A percentile compares a stretch with the other conserved stretches of the same genome.
phyloP scores from a whole-genome alignment of 305 asterid genomes.

The Plantago coronopus region DNA sequence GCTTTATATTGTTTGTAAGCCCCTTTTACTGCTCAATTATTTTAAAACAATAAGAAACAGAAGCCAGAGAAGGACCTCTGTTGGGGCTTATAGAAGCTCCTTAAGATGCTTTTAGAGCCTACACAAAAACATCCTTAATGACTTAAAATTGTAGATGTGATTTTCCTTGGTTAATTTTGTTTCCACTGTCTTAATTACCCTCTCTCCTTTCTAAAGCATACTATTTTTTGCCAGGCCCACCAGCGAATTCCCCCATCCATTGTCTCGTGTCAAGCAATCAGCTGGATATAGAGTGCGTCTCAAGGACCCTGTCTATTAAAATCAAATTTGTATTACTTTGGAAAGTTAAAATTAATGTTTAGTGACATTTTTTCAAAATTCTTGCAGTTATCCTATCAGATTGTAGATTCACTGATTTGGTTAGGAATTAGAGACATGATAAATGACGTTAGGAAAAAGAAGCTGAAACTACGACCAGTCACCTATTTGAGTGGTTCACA shows the following conservation, averaged over 20 bases:
- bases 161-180: too few species aligned
- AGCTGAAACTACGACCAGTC: slow-evolving; percentile 80
- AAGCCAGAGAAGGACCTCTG: too few species aligned
- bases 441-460: slow-evolving; percentile 83
- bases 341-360: slow-evolving; percentile 12
- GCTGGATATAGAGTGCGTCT: slow-evolving; percentile 86
- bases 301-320: slow-evolving; percentile 20
- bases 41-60: too few species aligned
- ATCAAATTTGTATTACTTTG: slow-evolving; percentile 9
- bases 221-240: slow-evolving; percentile 46
- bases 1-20: too few species aligned
- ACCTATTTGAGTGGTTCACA: slow-evolving; percentile 91
- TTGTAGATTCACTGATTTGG: slow-evolving; percentile 94
- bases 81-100: too few species aligned
- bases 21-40: too few species aligned
- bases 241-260: slow-evolving; percentile 80
- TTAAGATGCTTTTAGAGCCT: neutral
- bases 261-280: slow-evolving; percentile 93
- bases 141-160: too few species aligned
- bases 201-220: slow-evolving; percentile 13
- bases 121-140: neutral
- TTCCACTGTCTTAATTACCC: slow-evolving; percentile 14
- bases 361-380: slow-evolving; percentile 29
- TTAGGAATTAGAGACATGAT: slow-evolving; percentile 95
- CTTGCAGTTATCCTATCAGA: slow-evolving; percentile 93